Conservation (phyloP, 192 early-diverging fungal species). For the Mortierella claussenii region DNA sequence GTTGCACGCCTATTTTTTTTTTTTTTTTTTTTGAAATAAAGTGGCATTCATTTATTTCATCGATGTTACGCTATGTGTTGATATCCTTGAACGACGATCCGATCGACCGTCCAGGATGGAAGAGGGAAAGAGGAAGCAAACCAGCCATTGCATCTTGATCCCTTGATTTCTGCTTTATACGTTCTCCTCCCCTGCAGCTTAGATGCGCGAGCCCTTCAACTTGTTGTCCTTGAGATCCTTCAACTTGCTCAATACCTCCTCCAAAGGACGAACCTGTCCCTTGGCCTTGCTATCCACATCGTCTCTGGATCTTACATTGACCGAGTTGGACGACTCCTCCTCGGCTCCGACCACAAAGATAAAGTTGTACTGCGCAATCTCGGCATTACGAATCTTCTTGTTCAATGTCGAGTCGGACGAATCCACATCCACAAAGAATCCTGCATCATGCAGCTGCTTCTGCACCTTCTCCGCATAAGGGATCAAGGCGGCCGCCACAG, state of each 20-base stretch:
- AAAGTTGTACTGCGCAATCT: slow-evolving; percentile 96
- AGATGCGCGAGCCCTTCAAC: slow-evolving; percentile 67
- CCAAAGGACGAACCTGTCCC: slow-evolving; percentile 81
- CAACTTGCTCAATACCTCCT: slow-evolving; percentile 77
- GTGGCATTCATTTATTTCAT: too few species aligned
- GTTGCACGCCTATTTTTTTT: too few species aligned
- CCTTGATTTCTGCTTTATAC: not conserved
- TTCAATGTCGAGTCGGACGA: slow-evolving; percentile 87
- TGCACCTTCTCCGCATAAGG: slow-evolving; percentile 86
- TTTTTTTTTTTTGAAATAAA: too few species aligned
- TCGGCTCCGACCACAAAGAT: slow-evolving; percentile 94
- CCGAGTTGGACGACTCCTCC: slow-evolving; percentile 78
- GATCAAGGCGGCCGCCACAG: slow-evolving; percentile 81
- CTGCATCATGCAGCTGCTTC: slow-evolving; percentile 73
- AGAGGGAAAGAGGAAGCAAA: too few species aligned
- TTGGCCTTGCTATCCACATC: slow-evolving; percentile 84
- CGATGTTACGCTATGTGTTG: too few species aligned
- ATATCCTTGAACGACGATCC: too few species aligned
- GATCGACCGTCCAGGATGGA: too few species aligned
- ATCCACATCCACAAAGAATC: slow-evolving; percentile 90
- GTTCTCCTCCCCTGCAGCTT: too few species aligned
- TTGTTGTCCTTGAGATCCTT: slow-evolving; percentile 72
- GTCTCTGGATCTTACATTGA: slow-evolving; percentile 93
- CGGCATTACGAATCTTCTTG: slow-evolving; percentile 98
- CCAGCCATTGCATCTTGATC: too few species aligned